Conservation (phyloP, 2,329 filamentous ascomycete genomes). For the Aspergillus melleus region DNA sequence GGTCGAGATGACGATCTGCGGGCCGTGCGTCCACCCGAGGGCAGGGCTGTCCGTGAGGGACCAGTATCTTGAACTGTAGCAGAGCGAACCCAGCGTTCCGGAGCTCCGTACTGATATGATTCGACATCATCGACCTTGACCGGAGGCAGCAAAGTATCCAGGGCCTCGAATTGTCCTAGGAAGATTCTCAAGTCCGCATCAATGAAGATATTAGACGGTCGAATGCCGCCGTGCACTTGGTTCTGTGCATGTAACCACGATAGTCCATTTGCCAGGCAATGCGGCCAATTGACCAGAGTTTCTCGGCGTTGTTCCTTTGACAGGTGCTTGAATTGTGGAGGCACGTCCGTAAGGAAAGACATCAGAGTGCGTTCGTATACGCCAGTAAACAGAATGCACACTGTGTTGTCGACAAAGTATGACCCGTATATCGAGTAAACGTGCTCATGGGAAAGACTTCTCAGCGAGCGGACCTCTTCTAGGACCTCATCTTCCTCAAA, state of each 20-base stretch:
- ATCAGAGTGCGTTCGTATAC: conserved; percentile 43
- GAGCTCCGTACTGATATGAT: conserved; percentile 59
- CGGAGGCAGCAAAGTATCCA: conserved; percentile 55
- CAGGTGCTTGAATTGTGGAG: conserved; percentile 43
- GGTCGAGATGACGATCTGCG: conserved; percentile 28
- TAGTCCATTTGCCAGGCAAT: conserved; percentile 55
- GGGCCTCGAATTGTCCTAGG: conserved; percentile 58
- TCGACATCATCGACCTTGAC: conserved; percentile 57
- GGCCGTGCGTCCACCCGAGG: conserved; percentile 44
- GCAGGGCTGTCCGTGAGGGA: conserved; percentile 32
- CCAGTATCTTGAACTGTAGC: conserved; percentile 37
- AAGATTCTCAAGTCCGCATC: conserved; percentile 57
- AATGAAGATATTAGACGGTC: conserved; percentile 61
- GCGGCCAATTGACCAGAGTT: conserved; percentile 47
- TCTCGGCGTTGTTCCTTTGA: conserved; percentile 44
- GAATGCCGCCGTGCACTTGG: conserved; percentile 56
- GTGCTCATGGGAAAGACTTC: conserved; percentile 44
- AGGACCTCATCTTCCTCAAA: conserved; percentile 43
- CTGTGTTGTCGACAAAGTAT: conserved; percentile 44
- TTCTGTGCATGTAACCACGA: conserved; percentile 58
- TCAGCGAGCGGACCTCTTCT: conserved; percentile 39
- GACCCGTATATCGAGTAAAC: conserved; percentile 46
- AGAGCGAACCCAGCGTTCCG: conserved; percentile 52
- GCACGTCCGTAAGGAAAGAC: conserved; percentile 44
- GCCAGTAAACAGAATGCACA: conserved; percentile 45